Conservation (phyloP, 2,329 filamentous ascomycete genomes). For the Monosporascus cannonballus region DNA sequence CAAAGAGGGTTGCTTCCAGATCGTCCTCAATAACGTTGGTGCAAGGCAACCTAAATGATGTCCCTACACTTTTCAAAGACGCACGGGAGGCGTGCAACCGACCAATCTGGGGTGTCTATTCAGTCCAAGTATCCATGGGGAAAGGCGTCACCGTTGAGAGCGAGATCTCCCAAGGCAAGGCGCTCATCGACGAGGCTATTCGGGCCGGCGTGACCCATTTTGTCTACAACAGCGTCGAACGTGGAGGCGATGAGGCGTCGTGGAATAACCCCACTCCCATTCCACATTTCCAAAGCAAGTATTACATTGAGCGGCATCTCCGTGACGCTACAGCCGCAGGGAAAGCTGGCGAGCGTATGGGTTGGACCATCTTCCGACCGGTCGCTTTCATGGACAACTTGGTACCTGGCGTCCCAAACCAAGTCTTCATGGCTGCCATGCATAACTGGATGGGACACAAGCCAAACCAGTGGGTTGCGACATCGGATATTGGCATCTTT, state of each 20-base stretch:
- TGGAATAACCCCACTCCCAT: conserved; percentile 48
- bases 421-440: conserved; percentile 30
- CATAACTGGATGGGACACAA: conserved; percentile 26
- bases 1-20: conserved; percentile 39
- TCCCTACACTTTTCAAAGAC: conserved; percentile 39
- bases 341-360: conserved; percentile 35
- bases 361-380: conserved; percentile 56
- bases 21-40: conserved; percentile 33
- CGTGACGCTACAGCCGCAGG: conserved; percentile 34
- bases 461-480: conserved; percentile 35
- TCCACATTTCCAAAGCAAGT: conserved; percentile 58
- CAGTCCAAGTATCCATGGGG: conserved; percentile 38
- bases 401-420: conserved; percentile 25
- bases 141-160: conserved; percentile 28
- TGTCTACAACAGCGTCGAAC: conserved; percentile 59
- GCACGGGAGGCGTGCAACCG: conserved; percentile 12
- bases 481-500: conserved; percentile 38
- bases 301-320: conserved; percentile 56
- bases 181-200: conserved; percentile 51
- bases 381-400: conserved; percentile 57
- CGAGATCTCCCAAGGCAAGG: conserved; percentile 47
- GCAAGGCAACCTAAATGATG: conserved; percentile 50
- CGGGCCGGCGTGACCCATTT: conserved; percentile 51
- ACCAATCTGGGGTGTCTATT: conserved; percentile 55
- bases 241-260: conserved; percentile 46